Conservation (phyloP, 768 basidiomycete species). For the Agaricus sinodeliciosus region DNA sequence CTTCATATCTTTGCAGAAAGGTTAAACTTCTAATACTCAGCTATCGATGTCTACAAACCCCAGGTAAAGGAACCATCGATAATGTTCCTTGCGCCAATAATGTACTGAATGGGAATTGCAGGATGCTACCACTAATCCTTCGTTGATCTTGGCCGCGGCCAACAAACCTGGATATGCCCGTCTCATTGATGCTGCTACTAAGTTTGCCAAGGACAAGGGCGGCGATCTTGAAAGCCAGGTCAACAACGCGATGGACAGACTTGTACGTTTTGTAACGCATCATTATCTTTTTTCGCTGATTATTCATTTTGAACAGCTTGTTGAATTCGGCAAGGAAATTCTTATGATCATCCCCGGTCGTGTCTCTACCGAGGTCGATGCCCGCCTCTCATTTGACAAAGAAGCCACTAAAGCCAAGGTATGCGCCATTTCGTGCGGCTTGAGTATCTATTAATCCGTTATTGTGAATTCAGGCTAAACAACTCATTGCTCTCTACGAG, state of each 20-base stretch:
- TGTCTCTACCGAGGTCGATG: slow-evolving; percentile 99
- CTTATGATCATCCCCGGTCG: slow-evolving; percentile 94
- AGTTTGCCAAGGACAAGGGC: slow-evolving; percentile 75
- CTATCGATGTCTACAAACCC: slow-evolving; percentile 95
- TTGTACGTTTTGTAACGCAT: slow-evolving; percentile 46
- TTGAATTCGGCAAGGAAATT: slow-evolving; percentile 97
- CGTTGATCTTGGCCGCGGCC: slow-evolving; percentile 87
- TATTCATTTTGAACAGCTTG: slow-evolving; percentile 51
- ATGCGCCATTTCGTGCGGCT: slow-evolving; percentile 1
- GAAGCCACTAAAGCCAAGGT: slow-evolving; percentile 87
- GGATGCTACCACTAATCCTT: slow-evolving; percentile 99
- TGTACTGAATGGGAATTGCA: slow-evolving; percentile 21
- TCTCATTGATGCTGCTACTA: slow-evolving; percentile 71
- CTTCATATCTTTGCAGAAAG: background rate
- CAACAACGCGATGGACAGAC: slow-evolving; percentile 79
- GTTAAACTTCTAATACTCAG: slow-evolving; percentile 28
- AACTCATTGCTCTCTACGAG: slow-evolving; percentile 91
- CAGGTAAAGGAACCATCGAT: slow-evolving; percentile 40
- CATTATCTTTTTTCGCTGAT: background rate
- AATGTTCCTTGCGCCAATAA: background rate
- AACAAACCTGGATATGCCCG: slow-evolving; percentile 82
- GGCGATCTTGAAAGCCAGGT: slow-evolving; percentile 69
- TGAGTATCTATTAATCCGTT: slow-evolving; percentile 8
- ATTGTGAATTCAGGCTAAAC: slow-evolving; percentile 47
- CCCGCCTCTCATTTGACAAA: slow-evolving; percentile 95